These are phyloP conservation scores for Podospora pseudoanserina DNA, from an alignment of 495 filamentous ascomycete genomes.

Conservation along the genomic window DNA sequence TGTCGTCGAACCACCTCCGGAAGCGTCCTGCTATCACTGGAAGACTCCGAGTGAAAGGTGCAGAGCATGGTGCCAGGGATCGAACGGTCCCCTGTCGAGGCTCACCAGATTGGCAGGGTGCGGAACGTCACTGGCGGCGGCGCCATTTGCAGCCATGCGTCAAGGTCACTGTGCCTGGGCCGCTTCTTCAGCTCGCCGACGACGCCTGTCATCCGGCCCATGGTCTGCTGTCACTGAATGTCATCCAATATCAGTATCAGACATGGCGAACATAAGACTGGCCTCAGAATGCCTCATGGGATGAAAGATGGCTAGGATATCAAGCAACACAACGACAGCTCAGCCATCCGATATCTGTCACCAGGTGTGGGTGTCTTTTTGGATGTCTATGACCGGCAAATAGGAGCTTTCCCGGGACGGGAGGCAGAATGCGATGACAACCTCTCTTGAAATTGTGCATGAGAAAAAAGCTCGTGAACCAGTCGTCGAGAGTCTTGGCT, in stretches of 20 bases:
- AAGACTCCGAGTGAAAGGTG: slow-evolving; percentile 8
- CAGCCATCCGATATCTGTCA: not conserved
- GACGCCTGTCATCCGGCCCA: not conserved
- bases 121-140: slow-evolving; percentile 19
- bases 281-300: not conserved
- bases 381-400: not conserved
- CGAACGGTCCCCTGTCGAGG: slow-evolving; percentile 25
- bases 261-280: not conserved
- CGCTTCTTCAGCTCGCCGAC: not conserved
- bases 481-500: slow-evolving; percentile 24
- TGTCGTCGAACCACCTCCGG: slow-evolving; percentile 27
- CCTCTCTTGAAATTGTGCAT: slow-evolving; percentile 13
- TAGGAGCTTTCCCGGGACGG: not conserved
- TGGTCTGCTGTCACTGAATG: not conserved
- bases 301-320: not conserved
- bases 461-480: slow-evolving; percentile 8
- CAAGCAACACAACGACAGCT: not conserved
- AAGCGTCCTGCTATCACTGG: slow-evolving; percentile 7
- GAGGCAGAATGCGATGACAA: not conserved
- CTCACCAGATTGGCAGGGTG: slow-evolving; percentile 29
- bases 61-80: slow-evolving; percentile 24
- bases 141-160: slow-evolving; percentile 21
- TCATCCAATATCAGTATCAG: not conserved
- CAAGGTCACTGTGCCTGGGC: slow-evolving; percentile 4
- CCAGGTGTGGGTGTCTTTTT: not conserved